Percentiles rank a stretch among this genome's conserved stretches.
These are phyloP conservation scores for Tylopilus sp. DNA, from an alignment of 1,284 basidiomycete species.

Conservation along the genomic window DNA sequence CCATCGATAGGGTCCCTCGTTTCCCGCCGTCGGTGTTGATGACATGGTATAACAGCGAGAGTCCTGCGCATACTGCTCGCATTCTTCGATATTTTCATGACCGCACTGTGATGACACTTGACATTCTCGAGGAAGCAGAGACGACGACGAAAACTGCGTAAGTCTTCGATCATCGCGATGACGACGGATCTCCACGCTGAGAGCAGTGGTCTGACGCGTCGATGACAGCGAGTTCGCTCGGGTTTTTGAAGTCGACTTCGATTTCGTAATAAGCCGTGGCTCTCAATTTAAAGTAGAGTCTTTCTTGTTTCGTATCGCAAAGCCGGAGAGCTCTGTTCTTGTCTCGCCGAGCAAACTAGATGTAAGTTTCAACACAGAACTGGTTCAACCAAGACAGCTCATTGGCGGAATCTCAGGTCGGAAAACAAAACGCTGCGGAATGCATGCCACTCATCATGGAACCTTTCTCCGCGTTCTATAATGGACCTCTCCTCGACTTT, in stretches of 20 bases:
- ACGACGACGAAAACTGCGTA: slow-evolving; percentile 85
- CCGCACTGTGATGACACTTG: slow-evolving; percentile 63
- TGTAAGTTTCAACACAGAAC: slow-evolving; percentile 40
- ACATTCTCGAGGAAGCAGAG: slow-evolving; percentile 77
- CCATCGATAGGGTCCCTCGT: slow-evolving; percentile 60
- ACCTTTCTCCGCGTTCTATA: slow-evolving; percentile 89
- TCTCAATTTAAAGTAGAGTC: slow-evolving; percentile 99
- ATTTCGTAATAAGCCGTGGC: slow-evolving; percentile 89
- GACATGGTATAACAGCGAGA: slow-evolving; percentile 62
- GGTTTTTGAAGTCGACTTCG: slow-evolving; percentile 96
- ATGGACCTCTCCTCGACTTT: slow-evolving; percentile 72
- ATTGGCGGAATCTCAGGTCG: slow-evolving; percentile 55
- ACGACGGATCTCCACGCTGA: not conserved
- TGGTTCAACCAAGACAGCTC: not conserved
- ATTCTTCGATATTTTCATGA: slow-evolving; percentile 63
- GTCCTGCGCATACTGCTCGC: slow-evolving; percentile 48
- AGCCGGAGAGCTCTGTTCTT: slow-evolving; percentile 89
- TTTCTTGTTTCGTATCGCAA: slow-evolving; percentile 97
- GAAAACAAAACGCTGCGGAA: slow-evolving; percentile 92
- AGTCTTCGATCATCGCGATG: slow-evolving; percentile 25
- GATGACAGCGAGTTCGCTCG: slow-evolving; percentile 83
- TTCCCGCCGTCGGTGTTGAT: slow-evolving; percentile 68
- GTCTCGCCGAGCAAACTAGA: slow-evolving; percentile 82
- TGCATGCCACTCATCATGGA: slow-evolving; percentile 94
- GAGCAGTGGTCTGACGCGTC: not conserved